phyloP scores from a whole-genome alignment of 352 stramenopile species.

The Albugo candida region DNA sequence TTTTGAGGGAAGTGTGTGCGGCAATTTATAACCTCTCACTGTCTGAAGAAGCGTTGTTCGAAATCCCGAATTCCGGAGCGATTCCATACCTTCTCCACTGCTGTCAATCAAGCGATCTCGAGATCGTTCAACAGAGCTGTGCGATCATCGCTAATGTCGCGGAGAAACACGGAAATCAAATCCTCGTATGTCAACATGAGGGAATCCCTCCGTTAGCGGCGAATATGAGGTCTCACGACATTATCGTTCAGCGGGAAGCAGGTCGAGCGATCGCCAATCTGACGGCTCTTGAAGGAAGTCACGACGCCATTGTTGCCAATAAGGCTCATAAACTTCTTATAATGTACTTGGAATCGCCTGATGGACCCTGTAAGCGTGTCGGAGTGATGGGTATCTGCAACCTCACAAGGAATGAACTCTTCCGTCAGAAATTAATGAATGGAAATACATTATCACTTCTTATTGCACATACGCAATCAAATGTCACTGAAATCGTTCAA shows the following conservation, averaged over 20 bases:
- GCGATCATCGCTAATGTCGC: conserved; percentile 89
- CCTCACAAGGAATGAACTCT: conserved; percentile 79
- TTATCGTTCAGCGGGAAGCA: conserved; percentile 84
- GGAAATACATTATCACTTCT: conserved; percentile 88
- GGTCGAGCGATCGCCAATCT: conserved; percentile 87
- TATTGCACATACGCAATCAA: conserved; percentile 84
- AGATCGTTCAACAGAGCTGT: conserved; percentile 77
- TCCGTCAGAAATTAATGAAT: conserved; percentile 84
- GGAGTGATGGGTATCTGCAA: conserved; percentile 90
- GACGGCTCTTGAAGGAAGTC: conserved; percentile 74
- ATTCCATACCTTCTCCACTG: conserved; percentile 80
- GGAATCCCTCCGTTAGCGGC: conserved; percentile 81
- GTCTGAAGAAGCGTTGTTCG: conserved; percentile 93
- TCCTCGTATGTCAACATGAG: conserved; percentile 84
- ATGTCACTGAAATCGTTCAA: conserved; percentile 88
- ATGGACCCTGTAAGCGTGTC: conserved; percentile 86
- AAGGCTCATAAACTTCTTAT: conserved; percentile 89
- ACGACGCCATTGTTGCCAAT: conserved; percentile 81
- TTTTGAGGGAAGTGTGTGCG: conserved; percentile 85
- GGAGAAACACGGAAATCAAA: conserved; percentile 89
- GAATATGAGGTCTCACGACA: conserved; percentile 91
- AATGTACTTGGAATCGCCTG: conserved; percentile 88
- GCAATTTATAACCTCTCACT: conserved; percentile 90
- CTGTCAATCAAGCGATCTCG: conserved; percentile 86
- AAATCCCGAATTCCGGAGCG: conserved; percentile 88